Conservation (phyloP, 768 basidiomycete species). For the Lentinula boryana region DNA sequence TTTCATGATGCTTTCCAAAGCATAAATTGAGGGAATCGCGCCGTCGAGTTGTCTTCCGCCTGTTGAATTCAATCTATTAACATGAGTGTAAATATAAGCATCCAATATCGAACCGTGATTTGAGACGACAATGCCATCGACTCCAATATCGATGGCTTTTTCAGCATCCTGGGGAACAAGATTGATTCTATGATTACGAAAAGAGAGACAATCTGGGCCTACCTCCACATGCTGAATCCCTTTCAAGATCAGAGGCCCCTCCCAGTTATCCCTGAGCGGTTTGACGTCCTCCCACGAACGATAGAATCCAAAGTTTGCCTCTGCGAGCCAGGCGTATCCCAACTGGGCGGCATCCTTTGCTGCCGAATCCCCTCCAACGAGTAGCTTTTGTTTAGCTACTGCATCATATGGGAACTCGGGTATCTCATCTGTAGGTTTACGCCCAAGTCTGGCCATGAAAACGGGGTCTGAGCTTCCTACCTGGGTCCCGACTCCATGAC, state of each 20-base stretch:
- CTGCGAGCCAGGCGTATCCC: conserved; percentile 57
- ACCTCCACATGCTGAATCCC: conserved; percentile 67
- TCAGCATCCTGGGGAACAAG: conserved; percentile 49
- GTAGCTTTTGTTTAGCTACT: conserved; percentile 33
- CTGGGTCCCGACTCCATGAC: conserved; percentile 59
- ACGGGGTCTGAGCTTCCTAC: conserved; percentile 71
- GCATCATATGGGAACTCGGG: conserved; percentile 58
- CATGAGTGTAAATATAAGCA: background rate
- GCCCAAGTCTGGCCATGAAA: conserved; percentile 58
- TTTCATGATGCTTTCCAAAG: conserved; percentile 61
- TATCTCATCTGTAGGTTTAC: conserved; percentile 32
- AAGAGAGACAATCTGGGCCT: conserved; percentile 12
- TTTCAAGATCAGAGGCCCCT: conserved; percentile 72
- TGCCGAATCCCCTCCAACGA: conserved; percentile 41
- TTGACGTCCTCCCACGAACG: conserved; percentile 67
- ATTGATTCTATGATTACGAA: background rate
- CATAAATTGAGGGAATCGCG: conserved; percentile 65
- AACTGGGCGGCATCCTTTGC: conserved; percentile 34
- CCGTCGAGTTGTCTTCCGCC: conserved; percentile 78
- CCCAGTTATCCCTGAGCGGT: conserved; percentile 68
- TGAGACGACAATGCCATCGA: conserved; percentile 73
- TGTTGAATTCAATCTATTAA: conserved; percentile 15
- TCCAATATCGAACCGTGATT: conserved; percentile 56
- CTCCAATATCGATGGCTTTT: conserved; percentile 54
- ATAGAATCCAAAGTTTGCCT: conserved; percentile 57